Base-by-base conservation (phyloP, 176 grass and related monocot species). In the Stipa capillata region DNA sequence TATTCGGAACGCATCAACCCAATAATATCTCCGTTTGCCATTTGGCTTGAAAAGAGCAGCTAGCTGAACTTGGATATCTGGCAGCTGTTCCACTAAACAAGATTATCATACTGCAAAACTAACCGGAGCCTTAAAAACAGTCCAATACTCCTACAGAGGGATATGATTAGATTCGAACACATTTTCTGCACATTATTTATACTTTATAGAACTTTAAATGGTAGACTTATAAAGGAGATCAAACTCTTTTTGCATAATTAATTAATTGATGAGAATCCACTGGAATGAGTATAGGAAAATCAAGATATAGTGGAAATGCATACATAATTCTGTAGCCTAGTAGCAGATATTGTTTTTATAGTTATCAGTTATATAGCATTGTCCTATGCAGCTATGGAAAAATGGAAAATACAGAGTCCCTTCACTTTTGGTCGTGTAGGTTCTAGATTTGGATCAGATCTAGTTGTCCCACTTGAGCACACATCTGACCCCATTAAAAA, bases 371-470 rank as follows among this genome's bases (percentile, higher is more conserved):
- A 41, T 80, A 69, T 33, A 57, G 18, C 35, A 57, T 29, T 69
- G 36, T 42, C 62, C 35, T 69, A 25, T 80, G 36, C 64, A 32
- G n/a, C 23, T 79, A 42, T 12, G 13, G 40, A 71, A 47, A 20
- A 31, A 49, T 32, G 23, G 11, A 47, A 48, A 47, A 32, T 80
- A 39, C 34, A 66, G 74, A 35, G 21, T 42, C 11, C 7, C 63
- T 69, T 69, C 64, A 43, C 49, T 69, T 80, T 56, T 80, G 41
- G 78, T 80, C 25, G 24, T 32, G 36, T 43, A 21, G 16, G 10
- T 43, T 31, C 63, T 43, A 69, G 49, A 80, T 69, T 69, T 80
- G 17, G 62, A 32, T 80, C 35, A 80, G 49, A 69, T 80, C 64
- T 69, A 69, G 24, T 14, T 69, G 64, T 57, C 50, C 36, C 64